A percentile compares a stretch with the other conserved stretches of the same genome.
phyloP scores from a whole-genome alignment of 192 early-diverging fungal genomes.

The Martensiomyces pterosporus region DNA sequence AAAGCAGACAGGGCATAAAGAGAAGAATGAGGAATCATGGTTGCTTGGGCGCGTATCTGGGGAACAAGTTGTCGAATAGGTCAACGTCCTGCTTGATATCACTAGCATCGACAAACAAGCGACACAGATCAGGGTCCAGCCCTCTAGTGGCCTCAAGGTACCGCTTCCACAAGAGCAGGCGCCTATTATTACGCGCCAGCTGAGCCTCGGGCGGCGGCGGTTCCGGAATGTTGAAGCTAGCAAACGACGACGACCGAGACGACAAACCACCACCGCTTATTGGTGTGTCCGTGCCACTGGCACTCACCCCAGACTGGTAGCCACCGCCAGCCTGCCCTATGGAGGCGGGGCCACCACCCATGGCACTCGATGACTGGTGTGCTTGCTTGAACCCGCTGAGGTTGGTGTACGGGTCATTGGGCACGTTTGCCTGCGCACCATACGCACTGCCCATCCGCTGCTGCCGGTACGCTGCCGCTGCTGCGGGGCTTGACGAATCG shows the following conservation, averaged over 20 bases:
- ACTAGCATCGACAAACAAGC: slow-evolving; percentile 42
- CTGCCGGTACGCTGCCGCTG: not conserved
- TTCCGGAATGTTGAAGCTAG: slow-evolving; percentile 33
- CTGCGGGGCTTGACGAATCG: slow-evolving; percentile 1
- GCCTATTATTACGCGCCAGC: slow-evolving; percentile 29
- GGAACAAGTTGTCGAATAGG: slow-evolving; percentile 17
- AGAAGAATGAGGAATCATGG: not conserved
- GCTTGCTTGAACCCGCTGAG: too few relatives aligned
- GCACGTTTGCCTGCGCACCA: not conserved
- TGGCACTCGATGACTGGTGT: not conserved
- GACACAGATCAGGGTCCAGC: slow-evolving; percentile 28
- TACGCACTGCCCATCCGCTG: not conserved
- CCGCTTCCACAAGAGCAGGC: slow-evolving; percentile 37
- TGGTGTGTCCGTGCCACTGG: slow-evolving; percentile 1
- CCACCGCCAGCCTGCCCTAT: too few relatives aligned
- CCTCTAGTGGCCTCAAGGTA: slow-evolving; percentile 23
- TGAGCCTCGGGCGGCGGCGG: slow-evolving; percentile 44
- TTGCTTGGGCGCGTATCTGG: not conserved
- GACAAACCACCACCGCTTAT: not conserved
- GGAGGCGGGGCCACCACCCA: too few relatives aligned
- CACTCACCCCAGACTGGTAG: not conserved
- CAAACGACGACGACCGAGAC: slow-evolving; percentile 10
- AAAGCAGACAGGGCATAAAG: not conserved
- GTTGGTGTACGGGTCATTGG: not conserved
- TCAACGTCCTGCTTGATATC: slow-evolving; percentile 38